Conservation (phyloP, 176 grass and related monocot species). For the Otatea glauca region DNA sequence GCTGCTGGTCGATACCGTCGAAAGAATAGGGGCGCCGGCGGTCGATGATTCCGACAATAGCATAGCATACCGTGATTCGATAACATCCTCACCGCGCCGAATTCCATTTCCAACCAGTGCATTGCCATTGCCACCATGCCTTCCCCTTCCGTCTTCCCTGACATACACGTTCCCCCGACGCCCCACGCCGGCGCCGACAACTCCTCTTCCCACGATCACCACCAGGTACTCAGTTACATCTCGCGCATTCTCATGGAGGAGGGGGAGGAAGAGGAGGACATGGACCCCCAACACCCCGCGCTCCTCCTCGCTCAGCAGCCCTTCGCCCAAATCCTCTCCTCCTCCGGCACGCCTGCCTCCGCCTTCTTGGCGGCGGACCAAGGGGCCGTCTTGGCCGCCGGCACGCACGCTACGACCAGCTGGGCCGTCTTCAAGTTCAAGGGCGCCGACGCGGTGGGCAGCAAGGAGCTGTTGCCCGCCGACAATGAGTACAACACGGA, state of each 20-base stretch:
- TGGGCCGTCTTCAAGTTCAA: neutral
- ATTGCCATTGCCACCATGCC: neutral
- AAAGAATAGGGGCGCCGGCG: no score
- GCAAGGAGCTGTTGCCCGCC: no score
- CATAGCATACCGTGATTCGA: no score
- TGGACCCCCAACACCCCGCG: neutral
- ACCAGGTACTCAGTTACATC: conserved; percentile 34
- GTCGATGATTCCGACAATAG: no score
- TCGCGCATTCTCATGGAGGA: conserved; percentile 53
- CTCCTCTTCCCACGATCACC: neutral
- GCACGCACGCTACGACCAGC: neutral
- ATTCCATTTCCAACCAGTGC: no score
- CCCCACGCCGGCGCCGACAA: neutral
- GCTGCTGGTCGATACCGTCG: no score
- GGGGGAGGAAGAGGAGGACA: conserved; percentile 15
- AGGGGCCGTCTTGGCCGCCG: neutral
- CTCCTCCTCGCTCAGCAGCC: neutral
- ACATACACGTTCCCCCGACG: conserved; percentile 15
- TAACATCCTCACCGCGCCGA: no score
- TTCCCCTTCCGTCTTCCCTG: conserved; percentile 1
- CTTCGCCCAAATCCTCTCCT: conserved; percentile 29
- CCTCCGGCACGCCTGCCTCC: neutral
- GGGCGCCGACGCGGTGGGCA: no score
- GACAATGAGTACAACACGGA: neutral
- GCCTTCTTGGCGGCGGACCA: conserved; percentile 15